Conservation (phyloP, 2,329 filamentous ascomycete genomes). For the Aspergillus melleus region DNA sequence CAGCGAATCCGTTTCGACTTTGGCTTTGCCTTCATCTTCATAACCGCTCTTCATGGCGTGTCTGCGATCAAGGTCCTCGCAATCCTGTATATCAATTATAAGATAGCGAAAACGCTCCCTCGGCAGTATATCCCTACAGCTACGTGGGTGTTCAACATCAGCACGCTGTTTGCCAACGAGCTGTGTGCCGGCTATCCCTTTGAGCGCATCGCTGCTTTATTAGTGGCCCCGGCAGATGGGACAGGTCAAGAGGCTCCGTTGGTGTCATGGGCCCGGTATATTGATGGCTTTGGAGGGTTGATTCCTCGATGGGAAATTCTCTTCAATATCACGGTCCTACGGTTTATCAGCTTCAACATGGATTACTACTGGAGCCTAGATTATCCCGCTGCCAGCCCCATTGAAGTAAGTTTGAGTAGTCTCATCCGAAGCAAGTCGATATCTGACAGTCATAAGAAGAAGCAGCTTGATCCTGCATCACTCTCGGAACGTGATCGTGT, state of each 20-base stretch:
- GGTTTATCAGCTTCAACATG: constrained; percentile 93
- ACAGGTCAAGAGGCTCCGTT: constrained; percentile 45
- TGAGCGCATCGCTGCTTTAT: constrained; percentile 59
- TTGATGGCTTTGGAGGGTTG: constrained; percentile 81
- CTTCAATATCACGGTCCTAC: constrained; percentile 92
- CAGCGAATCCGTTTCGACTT: constrained; percentile 81
- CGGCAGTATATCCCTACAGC: constrained; percentile 67
- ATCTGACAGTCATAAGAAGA: constrained; percentile 72
- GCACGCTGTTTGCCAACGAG: constrained; percentile 86
- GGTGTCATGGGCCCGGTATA: constrained; percentile 64
- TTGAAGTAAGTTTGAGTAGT: constrained; percentile 70
- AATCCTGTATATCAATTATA: constrained; percentile 81
- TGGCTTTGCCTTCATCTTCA: constrained; percentile 75
- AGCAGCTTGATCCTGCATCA: constrained; percentile 86
- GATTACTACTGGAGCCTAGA: constrained; percentile 93
- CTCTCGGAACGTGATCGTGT: constrained; percentile 89
- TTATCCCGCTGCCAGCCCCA: constrained; percentile 60
- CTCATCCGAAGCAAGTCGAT: constrained; percentile 4
- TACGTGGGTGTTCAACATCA: constrained; percentile 90
- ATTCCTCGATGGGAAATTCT: constrained; percentile 92
- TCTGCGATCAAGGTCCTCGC: constrained; percentile 78
- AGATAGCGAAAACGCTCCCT: constrained; percentile 71
- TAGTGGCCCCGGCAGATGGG: constrained; percentile 33
- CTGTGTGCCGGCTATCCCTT: constrained; percentile 75
- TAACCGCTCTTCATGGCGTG: constrained; percentile 78